phyloP scores from a whole-genome alignment of 257 asterid genomes.

The Ocimum tenuiflorum region DNA sequence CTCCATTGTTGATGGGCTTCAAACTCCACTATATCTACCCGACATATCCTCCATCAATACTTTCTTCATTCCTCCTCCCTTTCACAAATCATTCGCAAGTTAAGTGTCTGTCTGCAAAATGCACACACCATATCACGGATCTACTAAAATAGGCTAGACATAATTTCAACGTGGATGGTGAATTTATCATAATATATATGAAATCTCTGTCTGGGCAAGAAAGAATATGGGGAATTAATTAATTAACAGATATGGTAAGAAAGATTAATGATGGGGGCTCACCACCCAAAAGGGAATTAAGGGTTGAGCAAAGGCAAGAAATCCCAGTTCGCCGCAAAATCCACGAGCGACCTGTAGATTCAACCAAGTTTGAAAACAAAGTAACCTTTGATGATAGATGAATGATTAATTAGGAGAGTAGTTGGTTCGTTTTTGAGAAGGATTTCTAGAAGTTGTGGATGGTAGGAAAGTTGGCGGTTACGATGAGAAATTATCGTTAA shows the following conservation, averaged over 20 bases:
- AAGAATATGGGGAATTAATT: neutral
- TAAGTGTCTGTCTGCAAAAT: no score
- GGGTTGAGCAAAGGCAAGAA: conserved; percentile 8
- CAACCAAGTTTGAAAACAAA: neutral
- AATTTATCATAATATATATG: neutral
- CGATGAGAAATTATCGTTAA: conserved; percentile 16
- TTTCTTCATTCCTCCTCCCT: conserved; percentile 1
- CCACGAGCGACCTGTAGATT: conserved; percentile 9
- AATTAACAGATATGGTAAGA: neutral
- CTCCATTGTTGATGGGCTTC: conserved; percentile 34
- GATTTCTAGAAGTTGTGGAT: conserved; percentile 1
- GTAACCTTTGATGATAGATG: neutral
- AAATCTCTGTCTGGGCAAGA: neutral
- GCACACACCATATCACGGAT: neutral
- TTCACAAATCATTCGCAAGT: conserved; percentile 7
- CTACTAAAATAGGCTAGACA: neutral
- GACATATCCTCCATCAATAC: neutral
- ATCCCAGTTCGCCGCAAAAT: conserved; percentile 13
- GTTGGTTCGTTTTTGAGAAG: neutral
- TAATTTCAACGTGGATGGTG: neutral
- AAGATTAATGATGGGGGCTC: neutral
- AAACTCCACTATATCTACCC: neutral
- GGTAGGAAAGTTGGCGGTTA: conserved; percentile 19
- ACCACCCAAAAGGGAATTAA: neutral
- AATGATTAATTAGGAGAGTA: neutral